phyloP scores from a whole-genome alignment of 2,329 filamentous ascomycete species.

The Mariannaea sp. region DNA sequence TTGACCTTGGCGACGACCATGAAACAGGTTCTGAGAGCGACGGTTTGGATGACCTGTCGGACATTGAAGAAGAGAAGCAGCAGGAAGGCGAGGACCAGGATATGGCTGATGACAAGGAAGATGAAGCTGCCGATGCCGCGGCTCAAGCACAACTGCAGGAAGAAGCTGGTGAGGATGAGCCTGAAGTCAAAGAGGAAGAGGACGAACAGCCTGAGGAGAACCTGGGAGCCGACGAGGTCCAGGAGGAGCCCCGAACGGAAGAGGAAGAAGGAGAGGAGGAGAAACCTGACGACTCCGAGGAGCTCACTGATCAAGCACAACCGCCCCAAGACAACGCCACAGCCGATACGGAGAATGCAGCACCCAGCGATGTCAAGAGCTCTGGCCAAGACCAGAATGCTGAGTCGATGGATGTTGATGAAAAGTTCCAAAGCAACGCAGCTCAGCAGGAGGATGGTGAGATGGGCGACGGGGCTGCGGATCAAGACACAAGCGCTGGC shows the following conservation, averaged over 20 bases:
- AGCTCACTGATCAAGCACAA: slow-evolving; percentile 48
- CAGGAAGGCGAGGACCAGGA: slow-evolving; percentile 47
- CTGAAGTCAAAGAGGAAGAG: slow-evolving; percentile 64
- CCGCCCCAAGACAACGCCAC: slow-evolving; percentile 53
- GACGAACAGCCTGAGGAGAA: slow-evolving; percentile 58
- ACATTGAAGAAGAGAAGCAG: slow-evolving; percentile 53
- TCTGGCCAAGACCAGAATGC: slow-evolving; percentile 69
- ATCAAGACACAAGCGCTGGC: slow-evolving; percentile 66
- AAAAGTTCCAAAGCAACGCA: slow-evolving; percentile 62
- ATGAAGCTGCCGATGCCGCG: slow-evolving; percentile 47
- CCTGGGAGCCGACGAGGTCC: slow-evolving; percentile 49
- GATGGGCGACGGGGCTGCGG: slow-evolving; percentile 66
- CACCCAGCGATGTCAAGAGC: slow-evolving; percentile 66
- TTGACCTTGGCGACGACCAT: slow-evolving; percentile 77
- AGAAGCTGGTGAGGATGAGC: slow-evolving; percentile 42
- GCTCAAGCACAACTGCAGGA: slow-evolving; percentile 45
- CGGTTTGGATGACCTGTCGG: slow-evolving; percentile 62
- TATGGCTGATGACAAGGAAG: slow-evolving; percentile 43
- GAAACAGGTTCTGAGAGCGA: slow-evolving; percentile 61
- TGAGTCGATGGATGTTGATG: slow-evolving; percentile 65
- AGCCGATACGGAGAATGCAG: slow-evolving; percentile 64
- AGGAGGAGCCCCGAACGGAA: slow-evolving; percentile 48
- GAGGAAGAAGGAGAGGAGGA: slow-evolving; percentile 60
- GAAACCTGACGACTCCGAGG: slow-evolving; percentile 58
- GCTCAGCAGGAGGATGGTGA: slow-evolving; percentile 70